These are phyloP conservation scores for Fusarium subglutinans DNA, from an alignment of 2,329 filamentous ascomycete genomes.

Conservation along the genomic window DNA sequence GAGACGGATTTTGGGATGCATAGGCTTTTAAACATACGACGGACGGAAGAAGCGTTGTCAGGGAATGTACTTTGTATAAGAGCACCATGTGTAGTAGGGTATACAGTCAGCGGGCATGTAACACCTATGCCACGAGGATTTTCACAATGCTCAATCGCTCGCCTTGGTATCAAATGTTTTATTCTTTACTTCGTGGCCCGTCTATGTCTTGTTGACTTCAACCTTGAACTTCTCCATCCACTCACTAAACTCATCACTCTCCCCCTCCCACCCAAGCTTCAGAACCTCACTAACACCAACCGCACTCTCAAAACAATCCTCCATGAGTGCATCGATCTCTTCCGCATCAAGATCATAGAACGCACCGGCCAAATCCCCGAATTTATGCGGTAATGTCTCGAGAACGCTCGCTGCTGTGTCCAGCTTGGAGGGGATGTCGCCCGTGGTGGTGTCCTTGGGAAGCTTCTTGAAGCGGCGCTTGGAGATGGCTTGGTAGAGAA, in stretches of 20 bases:
- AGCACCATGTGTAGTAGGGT: slow-evolving; percentile 10
- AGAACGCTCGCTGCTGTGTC: slow-evolving; percentile 68
- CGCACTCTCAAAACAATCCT: slow-evolving; percentile 68
- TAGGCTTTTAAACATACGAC: neutral
- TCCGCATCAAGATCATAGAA: slow-evolving; percentile 76
- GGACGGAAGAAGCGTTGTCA: neutral
- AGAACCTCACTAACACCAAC: slow-evolving; percentile 65
- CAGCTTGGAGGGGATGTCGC: slow-evolving; percentile 53
- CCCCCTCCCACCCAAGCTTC: slow-evolving; percentile 67
- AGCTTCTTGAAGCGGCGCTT: slow-evolving; percentile 75
- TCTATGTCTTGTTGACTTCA: slow-evolving; percentile 58
- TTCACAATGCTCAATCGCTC: neutral
- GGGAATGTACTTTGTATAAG: slow-evolving; percentile 42
- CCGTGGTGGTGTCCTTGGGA: slow-evolving; percentile 48
- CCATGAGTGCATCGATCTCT: slow-evolving; percentile 67
- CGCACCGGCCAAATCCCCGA: slow-evolving; percentile 74
- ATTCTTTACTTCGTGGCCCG: neutral
- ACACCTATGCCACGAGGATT: slow-evolving; percentile 15
- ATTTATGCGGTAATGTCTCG: slow-evolving; percentile 69
- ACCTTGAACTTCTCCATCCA: slow-evolving; percentile 73
- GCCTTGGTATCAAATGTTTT: slow-evolving; percentile 37
- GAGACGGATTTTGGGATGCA: slow-evolving; percentile 8
- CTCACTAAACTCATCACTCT: slow-evolving; percentile 78
- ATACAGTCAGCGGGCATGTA: slow-evolving; percentile 22
- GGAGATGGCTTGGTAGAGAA: slow-evolving; percentile 74